These are phyloP conservation scores for Camelina sativa DNA, from an alignment of 345 rosid genomes.

Conservation along the genomic window DNA sequence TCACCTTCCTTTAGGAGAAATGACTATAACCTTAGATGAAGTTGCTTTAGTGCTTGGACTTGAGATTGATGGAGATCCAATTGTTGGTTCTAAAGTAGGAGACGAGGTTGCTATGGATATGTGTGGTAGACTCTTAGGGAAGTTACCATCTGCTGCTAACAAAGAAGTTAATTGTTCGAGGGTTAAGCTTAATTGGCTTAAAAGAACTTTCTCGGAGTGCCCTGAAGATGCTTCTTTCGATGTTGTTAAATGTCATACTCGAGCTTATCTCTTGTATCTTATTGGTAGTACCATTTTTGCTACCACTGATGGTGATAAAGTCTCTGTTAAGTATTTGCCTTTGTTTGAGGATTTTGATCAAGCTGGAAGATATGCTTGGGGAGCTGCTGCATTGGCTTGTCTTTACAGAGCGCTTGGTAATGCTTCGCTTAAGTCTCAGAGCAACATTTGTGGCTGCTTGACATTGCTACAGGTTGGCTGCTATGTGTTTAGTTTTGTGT, in stretches of 20 bases:
- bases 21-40: constrained; percentile 64
- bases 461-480: constrained; percentile 79
- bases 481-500: background rate
- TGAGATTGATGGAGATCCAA: constrained; percentile 72
- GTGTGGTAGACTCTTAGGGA: constrained; percentile 62
- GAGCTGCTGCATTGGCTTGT: constrained; percentile 75
- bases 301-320: constrained; percentile 82
- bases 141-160: constrained; percentile 56
- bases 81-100: constrained; percentile 57
- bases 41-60: constrained; percentile 70
- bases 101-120: constrained; percentile 47
- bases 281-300: constrained; percentile 80
- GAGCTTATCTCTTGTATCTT: constrained; percentile 77
- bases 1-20: constrained; percentile 68
- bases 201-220: constrained; percentile 64
- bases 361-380: constrained; percentile 78
- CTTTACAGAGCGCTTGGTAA: constrained; percentile 57
- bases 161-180: constrained; percentile 73
- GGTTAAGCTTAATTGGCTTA: constrained; percentile 83
- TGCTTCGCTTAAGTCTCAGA: constrained; percentile 75
- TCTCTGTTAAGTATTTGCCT: constrained; percentile 80
- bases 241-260: constrained; percentile 55
- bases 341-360: constrained; percentile 69
- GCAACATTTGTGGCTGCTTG: constrained; percentile 78
- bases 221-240: constrained; percentile 61